Evolutionary conservation across 163 green algal species (phyloP).

Genomic region (Chlamydomonas reinhardtii): DNA sequence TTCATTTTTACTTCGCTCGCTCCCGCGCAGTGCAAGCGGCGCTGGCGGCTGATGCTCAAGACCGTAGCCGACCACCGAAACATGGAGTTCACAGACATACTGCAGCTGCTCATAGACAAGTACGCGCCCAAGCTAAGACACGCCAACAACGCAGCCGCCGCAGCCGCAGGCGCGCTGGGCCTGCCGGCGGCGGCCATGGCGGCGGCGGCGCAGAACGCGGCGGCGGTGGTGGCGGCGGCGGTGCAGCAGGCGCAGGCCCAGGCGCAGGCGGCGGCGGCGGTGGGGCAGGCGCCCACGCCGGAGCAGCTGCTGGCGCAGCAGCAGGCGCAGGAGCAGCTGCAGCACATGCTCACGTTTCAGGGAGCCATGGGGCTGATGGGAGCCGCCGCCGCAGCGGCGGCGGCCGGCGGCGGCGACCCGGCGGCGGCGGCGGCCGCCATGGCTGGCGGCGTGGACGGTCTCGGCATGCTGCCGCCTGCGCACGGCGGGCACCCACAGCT

Average conservation of each 20-base stretch:
- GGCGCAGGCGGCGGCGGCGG: too few species aligned
- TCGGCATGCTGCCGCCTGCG: background rate
- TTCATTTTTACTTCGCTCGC: too few species aligned
- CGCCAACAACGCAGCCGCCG: too few species aligned
- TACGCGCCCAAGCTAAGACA: conserved; percentile 58
- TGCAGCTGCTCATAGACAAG: conserved; percentile 63
- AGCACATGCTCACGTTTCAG: conserved; percentile 22
- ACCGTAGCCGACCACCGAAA: conserved; percentile 59
- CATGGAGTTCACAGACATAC: conserved; percentile 60
- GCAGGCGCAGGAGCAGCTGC: conserved; percentile 10
- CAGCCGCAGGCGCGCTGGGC: too few species aligned
- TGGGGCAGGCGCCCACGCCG: too few species aligned
- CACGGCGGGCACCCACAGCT: background rate
- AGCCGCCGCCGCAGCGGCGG: background rate
- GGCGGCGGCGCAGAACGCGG: too few species aligned
- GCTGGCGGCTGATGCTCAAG: conserved; percentile 80
- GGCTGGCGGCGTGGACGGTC: background rate
- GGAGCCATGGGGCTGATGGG: conserved; percentile 5
- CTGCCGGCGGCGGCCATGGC: too few species aligned
- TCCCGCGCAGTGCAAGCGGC: conserved; percentile 57
- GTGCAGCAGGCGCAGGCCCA: too few species aligned
- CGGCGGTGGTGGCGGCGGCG: too few species aligned
- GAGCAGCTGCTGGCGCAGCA: background rate
- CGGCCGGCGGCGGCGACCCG: background rate
- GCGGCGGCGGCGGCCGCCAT: background rate